Evolutionary conservation across 768 basidiomycete species (phyloP).

Genomic region (Roridomyces roridus): DNA sequence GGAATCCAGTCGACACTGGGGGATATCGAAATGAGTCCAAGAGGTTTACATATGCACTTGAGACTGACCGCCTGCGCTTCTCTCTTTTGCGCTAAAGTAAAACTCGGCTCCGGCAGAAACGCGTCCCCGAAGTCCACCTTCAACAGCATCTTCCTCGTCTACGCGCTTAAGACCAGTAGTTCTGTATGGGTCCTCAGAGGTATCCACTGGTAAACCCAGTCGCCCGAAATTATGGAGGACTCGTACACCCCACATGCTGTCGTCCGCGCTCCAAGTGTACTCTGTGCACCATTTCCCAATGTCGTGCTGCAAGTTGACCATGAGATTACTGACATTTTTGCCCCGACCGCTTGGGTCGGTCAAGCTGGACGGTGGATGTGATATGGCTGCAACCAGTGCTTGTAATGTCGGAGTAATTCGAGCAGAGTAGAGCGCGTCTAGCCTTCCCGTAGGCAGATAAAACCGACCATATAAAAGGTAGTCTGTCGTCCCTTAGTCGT

Average conservation of each 20-base stretch:
- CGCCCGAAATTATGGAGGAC: slow-evolving; percentile 93
- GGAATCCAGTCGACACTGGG: slow-evolving; percentile 88
- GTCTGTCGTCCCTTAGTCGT: slow-evolving; percentile 53
- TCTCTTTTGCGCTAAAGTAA: slow-evolving; percentile 92
- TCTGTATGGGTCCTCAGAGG: slow-evolving; percentile 41
- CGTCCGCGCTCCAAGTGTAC: slow-evolving; percentile 93
- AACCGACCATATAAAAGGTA: slow-evolving; percentile 93
- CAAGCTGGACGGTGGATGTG: slow-evolving; percentile 68
- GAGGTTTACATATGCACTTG: background rate
- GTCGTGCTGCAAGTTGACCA: slow-evolving; percentile 91
- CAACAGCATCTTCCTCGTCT: slow-evolving; percentile 93
- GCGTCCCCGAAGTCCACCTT: slow-evolving; percentile 89
- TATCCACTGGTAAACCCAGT: slow-evolving; percentile 47
- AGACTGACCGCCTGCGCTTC: slow-evolving; percentile 87
- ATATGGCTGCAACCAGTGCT: slow-evolving; percentile 84
- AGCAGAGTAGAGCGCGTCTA: slow-evolving; percentile 90
- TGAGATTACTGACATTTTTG: slow-evolving; percentile 66
- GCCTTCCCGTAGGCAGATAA: slow-evolving; percentile 85
- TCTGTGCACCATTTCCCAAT: slow-evolving; percentile 92
- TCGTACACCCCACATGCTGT: slow-evolving; percentile 90
- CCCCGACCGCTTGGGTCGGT: slow-evolving; percentile 50
- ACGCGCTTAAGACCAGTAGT: slow-evolving; percentile 70
- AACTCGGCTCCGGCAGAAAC: slow-evolving; percentile 93
- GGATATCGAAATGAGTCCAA: background rate
- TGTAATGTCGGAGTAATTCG: slow-evolving; percentile 82